Base-by-base conservation (phyloP, 2,329 filamentous ascomycete genomes). In the Xylariales sp. region DNA sequence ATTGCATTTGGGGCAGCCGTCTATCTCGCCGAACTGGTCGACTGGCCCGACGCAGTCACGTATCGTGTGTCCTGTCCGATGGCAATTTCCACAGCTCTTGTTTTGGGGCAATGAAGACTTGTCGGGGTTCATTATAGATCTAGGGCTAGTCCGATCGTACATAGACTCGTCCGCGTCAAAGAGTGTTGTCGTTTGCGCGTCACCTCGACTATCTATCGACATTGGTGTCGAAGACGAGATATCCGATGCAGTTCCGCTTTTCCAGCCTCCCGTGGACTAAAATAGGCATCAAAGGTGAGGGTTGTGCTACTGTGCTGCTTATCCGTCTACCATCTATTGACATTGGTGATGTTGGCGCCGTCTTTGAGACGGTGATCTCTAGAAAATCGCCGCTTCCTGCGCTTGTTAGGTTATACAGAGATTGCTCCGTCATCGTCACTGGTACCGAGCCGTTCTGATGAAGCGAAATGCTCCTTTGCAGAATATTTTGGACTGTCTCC, bases 1-100 rank as follows among this genome's bases (percentile, higher is more conserved):
- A 24, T 45, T 45, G 22, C 43, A 45, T 24, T 45, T 45, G 38
- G 43, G 28, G 16, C 43, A 45, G 4, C 32, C 43, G 24, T 45
- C 31, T 18, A 45, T 41, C 32, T 40, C 33, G 11, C 43, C 37
- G 15, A 15, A 21, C 14, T 41, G 38, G 21, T 45, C 20, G 18
- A 45, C 43, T n/a, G 37, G 43, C 15, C 43, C 38, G 15, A 41
- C 27, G 16, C 43, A 45, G 27, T 45, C 43, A 4, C 37, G 37
- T 5, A 41, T 24, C 12, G 43, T 37, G 19, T 45, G 43, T 8
- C 43, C 43, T 9, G 18, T 12, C 0, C 38, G 38, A 7, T 35
- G 15, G 11, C 42, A 44, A 14, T 44, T 44, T 6, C 42, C 37
- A 22, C 42, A 40, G 9, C 15, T 34, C 4, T 19, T 25, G 19